A percentile compares a stretch with the other conserved stretches of the same genome.
Evolutionary conservation across 176 grass and related monocot species (phyloP).

Genomic region (Alopecurus myosuroides): DNA sequence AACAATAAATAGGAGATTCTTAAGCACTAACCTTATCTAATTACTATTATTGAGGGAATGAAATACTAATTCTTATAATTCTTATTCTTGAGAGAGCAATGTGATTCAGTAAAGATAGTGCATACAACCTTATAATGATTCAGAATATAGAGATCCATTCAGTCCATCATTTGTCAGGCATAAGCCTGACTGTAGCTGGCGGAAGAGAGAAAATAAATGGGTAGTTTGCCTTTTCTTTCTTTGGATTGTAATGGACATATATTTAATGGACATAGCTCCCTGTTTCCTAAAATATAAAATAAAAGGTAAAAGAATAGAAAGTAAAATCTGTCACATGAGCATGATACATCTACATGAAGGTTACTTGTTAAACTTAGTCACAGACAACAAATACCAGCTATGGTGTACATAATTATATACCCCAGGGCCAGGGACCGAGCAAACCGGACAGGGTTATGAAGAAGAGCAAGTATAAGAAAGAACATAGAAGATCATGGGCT

Average conservation of each 20-base stretch:
- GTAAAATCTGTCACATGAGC: not conserved
- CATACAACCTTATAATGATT: not conserved
- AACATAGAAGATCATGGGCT: not conserved
- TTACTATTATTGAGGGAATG: not conserved
- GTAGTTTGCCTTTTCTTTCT: too few relatives aligned
- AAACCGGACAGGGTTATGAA: too few relatives aligned
- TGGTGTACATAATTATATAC: not conserved
- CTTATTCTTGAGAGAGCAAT: not conserved
- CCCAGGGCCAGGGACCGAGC: not conserved
- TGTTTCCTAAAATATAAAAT: not conserved
- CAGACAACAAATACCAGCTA: not conserved
- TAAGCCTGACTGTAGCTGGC: not conserved
- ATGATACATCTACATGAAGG: not conserved
- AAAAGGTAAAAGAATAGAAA: not conserved
- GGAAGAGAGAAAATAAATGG: not conserved
- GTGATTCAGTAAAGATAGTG: not conserved
- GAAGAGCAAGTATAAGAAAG: not conserved
- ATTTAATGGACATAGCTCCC: too few relatives aligned
- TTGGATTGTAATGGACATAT: too few relatives aligned
- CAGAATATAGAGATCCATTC: slow-evolving; percentile 1
- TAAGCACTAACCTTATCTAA: not conserved
- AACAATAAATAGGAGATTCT: not conserved
- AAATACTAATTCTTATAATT: not conserved
- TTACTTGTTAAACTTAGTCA: not conserved
- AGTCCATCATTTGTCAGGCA: not conserved